A percentile compares a stretch with the other conserved stretches of the same genome.
phyloP scores from a whole-genome alignment of 2,329 filamentous ascomycete species.

The Fusarium sp. region DNA sequence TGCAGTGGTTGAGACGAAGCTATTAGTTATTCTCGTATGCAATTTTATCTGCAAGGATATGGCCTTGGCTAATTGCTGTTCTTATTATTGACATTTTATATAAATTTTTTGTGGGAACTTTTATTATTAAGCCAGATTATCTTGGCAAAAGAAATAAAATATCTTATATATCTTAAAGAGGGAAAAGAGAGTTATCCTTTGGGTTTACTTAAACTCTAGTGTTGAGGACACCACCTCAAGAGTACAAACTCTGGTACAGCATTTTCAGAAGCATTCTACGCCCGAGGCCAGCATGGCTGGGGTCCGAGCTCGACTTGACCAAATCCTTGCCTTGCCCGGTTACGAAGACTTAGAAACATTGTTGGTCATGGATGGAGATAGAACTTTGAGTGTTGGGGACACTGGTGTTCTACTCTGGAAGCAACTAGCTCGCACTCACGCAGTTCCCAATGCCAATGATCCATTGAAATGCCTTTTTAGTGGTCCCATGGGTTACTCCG shows the following conservation, averaged over 20 bases:
- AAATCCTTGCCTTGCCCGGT: conserved; percentile 45
- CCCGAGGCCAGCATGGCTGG: conserved; percentile 49
- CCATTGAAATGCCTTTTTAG: conserved; percentile 59
- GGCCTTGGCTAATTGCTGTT: not conserved
- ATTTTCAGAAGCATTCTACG: conserved; percentile 34
- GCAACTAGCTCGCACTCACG: not conserved
- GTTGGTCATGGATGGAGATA: conserved; percentile 69
- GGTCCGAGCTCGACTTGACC: conserved; percentile 49
- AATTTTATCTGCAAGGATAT: not conserved
- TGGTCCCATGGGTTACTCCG: conserved; percentile 60
- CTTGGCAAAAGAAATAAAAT: conserved; percentile 36
- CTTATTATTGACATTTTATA: conserved; percentile 51
- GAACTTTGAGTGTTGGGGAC: conserved; percentile 63
- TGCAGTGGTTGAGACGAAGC: not conserved
- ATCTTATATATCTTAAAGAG: not conserved
- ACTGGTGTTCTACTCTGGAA: conserved; percentile 64
- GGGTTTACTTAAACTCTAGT: too few species aligned
- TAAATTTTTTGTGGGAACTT: too few species aligned
- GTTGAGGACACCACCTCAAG: too few species aligned
- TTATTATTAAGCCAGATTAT: too few species aligned
- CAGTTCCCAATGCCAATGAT: too few species aligned
- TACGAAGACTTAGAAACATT: conserved; percentile 53
- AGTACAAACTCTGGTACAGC: not conserved
- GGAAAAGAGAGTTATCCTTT: accelerated
- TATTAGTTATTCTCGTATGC: not conserved